Percentiles rank a stretch among this genome's conserved stretches.
Evolutionary conservation across 169 alveolate genomes (phyloP).

Genomic region (Plasmodium blacklocki): DNA sequence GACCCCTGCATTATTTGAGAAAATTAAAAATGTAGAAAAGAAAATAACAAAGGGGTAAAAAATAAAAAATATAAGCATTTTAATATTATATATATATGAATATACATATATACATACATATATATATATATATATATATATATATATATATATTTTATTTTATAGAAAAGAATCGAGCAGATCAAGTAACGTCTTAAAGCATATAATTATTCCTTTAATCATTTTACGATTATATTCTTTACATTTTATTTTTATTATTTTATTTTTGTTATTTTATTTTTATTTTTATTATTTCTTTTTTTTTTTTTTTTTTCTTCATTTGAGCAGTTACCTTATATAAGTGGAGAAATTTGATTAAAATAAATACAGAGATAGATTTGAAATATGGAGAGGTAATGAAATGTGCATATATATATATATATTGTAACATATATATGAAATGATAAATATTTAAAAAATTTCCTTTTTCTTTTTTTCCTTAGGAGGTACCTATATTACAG

Average conservation of each 20-base stretch:
- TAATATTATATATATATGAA: too few species aligned
- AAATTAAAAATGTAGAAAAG: too few species aligned
- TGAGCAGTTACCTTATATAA: background rate
- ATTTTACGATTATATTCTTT: background rate
- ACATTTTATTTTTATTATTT: background rate
- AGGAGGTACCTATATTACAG: background rate
- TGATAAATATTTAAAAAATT: background rate
- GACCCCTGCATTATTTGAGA: too few species aligned
- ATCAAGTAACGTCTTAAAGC: background rate
- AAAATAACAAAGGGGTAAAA: too few species aligned
- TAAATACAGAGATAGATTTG: background rate
- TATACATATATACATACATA: background rate
- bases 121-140: background rate
- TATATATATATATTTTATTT: background rate
- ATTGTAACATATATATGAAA: background rate
- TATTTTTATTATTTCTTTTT: background rate
- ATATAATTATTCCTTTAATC: background rate
- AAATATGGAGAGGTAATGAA: constrained; percentile 2
- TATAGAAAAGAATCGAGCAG: background rate
- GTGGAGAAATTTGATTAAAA: constrained; percentile 20
- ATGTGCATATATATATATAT: background rate
- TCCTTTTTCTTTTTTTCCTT: background rate
- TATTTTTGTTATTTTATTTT: too few species aligned
- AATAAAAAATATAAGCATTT: too few species aligned
- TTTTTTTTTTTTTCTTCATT: background rate